A percentile compares a stretch with the other conserved stretches of the same genome.
Evolutionary conservation across 352 stramenopile genomes (phyloP).

Genomic region (Globisporangium sylvaticum): DNA sequence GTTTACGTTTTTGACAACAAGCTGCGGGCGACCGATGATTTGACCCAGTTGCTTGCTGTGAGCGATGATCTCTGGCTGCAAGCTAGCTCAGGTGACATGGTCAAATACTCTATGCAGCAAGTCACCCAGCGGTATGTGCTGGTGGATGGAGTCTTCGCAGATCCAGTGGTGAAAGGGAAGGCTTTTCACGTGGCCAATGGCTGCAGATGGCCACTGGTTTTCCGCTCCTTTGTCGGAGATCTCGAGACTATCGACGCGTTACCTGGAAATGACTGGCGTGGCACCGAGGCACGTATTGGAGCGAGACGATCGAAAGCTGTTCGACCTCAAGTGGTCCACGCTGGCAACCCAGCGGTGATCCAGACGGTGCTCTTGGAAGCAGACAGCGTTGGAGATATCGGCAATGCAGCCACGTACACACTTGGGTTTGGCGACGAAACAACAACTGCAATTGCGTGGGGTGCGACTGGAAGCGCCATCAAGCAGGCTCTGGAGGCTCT

Average conservation of each 20-base stretch:
- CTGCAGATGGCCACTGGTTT: conserved; percentile 61
- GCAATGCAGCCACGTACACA: conserved; percentile 31
- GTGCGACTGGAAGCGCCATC: conserved; percentile 20
- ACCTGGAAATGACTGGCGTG: conserved; percentile 55
- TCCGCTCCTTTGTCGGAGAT: conserved; percentile 56
- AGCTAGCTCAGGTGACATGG: conserved; percentile 35
- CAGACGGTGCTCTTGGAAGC: conserved; percentile 61
- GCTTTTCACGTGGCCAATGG: conserved; percentile 41
- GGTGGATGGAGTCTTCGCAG: conserved; percentile 47
- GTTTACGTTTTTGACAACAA: conserved; percentile 62
- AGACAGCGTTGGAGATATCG: conserved; percentile 19
- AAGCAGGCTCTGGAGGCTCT: conserved; percentile 43
- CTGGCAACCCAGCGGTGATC: conserved; percentile 47
- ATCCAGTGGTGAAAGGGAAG: conserved; percentile 29
- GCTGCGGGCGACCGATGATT: conserved; percentile 54
- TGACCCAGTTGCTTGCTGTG: conserved; percentile 27
- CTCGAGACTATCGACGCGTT: conserved; percentile 57
- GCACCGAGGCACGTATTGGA: conserved; percentile 47
- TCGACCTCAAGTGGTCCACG: conserved; percentile 32
- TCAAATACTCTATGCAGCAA: conserved; percentile 34
- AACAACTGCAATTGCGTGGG: conserved; percentile 38
- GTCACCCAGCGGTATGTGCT: conserved; percentile 32
- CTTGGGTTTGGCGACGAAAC: conserved; percentile 51
- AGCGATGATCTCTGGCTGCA: conserved; percentile 59
- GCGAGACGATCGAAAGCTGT: conserved; percentile 34